Evolutionary conservation across 805 yeast species (phyloP), one percentile per base, ranked within the genome.

Genomic region (Candida sanyiensis): DNA sequence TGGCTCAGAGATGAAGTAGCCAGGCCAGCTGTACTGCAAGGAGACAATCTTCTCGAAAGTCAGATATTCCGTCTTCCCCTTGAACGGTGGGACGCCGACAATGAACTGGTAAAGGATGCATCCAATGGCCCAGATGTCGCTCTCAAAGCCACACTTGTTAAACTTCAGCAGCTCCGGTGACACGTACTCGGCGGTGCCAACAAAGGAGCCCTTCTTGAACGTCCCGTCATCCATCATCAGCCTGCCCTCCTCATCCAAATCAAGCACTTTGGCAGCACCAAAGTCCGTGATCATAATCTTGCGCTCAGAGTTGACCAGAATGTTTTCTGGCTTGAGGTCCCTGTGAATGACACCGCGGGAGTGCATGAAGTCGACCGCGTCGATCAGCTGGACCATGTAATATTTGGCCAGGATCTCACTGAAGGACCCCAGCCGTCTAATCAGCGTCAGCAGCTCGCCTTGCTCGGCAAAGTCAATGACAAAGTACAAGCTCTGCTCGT

Each of bases 101-200:
- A 89, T 77, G 89, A 93, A 86, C 59, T 93, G 97, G 59, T 84
- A 93, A 1, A 93, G 60, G 3, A 93, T 90, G 57, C 97, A 88
- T 0, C 98, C 98, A 57, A 95, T 80, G 11, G 97, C 90, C 98
- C 98, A 93, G 9, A 93, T 78, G 62, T 93, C 98, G 24, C 96
- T 83, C 83, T 81, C 82, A 54, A 77, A 83, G 15, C 95, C 93
- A 55, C 95, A 86, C 26, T 73, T 68, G 57, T 82, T 83, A 51
- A 71, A 81, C 46, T 90, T 93, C 35, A 93, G 66, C 28, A 93
- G 64, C 58, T 93, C 98, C 0, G 97, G 44, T n/a, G 44, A 41
- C 4, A 41, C 44, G 16, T 41, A 41, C 20, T 41, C 44, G 7
- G 44, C 44, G 5, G 44, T 41, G 6, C 98, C 98, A 3, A 90